These are phyloP conservation scores for Xylaria polymorpha DNA, from an alignment of 2,329 filamentous ascomycete species.

Conservation along the genomic window DNA sequence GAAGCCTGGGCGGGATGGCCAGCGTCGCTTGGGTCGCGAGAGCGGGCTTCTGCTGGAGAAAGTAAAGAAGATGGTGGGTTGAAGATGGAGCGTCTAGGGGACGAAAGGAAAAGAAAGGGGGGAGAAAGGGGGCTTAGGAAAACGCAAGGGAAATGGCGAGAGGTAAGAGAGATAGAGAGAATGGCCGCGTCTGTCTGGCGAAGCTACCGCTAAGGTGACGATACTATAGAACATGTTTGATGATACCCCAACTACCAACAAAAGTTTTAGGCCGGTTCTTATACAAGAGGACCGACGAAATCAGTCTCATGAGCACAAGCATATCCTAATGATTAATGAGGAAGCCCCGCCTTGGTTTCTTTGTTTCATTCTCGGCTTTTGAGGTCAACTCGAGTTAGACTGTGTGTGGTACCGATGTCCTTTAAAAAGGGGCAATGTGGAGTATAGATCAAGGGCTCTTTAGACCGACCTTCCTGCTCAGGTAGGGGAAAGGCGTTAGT, in stretches of 20 bases:
- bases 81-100: conserved; percentile 40
- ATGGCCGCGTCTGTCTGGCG: not conserved
- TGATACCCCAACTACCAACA: conserved; percentile 22
- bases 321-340: not conserved
- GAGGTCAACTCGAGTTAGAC: not conserved
- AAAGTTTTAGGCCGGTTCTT: not conserved
- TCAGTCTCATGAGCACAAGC: not conserved
- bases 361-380: not conserved
- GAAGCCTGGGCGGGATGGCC: conserved; percentile 75
- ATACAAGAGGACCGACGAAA: not conserved
- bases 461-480: not conserved
- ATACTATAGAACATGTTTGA: conserved; percentile 1
- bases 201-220: not conserved
- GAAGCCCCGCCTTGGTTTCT: not conserved
- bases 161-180: too few relatives aligned
- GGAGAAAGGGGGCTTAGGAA: not conserved
- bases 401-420: not conserved
- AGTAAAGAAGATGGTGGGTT: conserved; percentile 76
- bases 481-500: not conserved
- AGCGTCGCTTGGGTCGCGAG: conserved; percentile 84
- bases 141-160: not conserved
- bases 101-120: not conserved
- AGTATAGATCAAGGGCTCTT: not conserved
- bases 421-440: not conserved
- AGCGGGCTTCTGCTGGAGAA: conserved; percentile 81